Evolutionary conservation across 805 yeast species (phyloP), one percentile per base, ranked within the genome.

Genomic region (Saturnispora besseyi): DNA sequence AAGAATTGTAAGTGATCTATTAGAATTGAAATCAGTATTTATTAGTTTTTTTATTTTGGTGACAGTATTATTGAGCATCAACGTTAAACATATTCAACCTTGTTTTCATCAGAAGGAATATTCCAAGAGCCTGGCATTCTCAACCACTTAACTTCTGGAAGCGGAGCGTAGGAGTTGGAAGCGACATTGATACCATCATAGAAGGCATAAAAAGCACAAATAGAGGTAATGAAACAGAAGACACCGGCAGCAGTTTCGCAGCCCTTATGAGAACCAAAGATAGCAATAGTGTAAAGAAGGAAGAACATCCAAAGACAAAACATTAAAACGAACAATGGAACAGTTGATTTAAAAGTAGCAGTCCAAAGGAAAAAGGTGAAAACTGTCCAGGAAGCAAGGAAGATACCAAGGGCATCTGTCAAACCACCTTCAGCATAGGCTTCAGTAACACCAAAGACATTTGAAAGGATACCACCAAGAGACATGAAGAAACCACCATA

Each of bases 401-500:
- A 74, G 51, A 74, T 63, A 11, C 77, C 80, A 38, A 70, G 55
- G 13, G 77, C 79, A 50, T 71, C 69, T 37, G 56, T 57, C 29
- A 57, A 59, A 31, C 69, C 72, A 38, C 53, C 53, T 18, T 62
- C 64, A 13, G 61, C 58, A 54, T 75, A 76, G 4, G 74, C 71
- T 1, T 63, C 59, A 1, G 57, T 54, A 37, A 76, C 69, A 2
- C 75, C 79, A 57, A 75, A 74, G 11, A 65, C 59, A 41, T 68
- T 69, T 15, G 73, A 64, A 49, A 63, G 58, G 24, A 75, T 65
- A 24, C 71, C 70, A 34, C 75, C 79, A 55, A 63, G 71, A 3
- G 73, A 62, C 56, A 72, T 60, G 68, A 76, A 76, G 61, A 76
- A 76, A 6, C 74, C 73, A 43, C 79, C 81, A 58, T 67, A 74